Evolutionary conservation across 441 rosid species (phyloP).

Genomic region (Populus trichocarpa): DNA sequence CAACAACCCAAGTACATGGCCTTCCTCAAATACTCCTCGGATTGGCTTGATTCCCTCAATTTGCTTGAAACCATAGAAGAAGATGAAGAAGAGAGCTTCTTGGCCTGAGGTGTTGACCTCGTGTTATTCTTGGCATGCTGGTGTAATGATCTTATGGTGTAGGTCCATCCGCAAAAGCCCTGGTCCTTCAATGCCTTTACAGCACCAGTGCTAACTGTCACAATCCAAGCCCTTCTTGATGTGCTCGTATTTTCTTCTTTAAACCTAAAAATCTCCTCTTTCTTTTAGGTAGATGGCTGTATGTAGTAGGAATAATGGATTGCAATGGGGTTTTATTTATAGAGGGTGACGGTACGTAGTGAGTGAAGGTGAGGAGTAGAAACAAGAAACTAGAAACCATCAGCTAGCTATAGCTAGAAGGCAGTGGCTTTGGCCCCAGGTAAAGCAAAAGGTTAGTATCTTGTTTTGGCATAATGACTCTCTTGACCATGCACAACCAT

Average conservation of each 20-base stretch:
- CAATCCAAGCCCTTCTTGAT: conserved; percentile 20
- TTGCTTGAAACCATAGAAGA: background rate
- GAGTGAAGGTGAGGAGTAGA: background rate
- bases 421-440: background rate
- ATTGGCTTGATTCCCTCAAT: background rate
- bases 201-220: conserved; percentile 27
- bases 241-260: conserved; percentile 1
- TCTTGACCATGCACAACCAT: background rate
- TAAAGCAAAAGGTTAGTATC: background rate
- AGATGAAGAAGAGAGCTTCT: background rate
- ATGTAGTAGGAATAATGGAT: background rate
- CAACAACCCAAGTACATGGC: background rate
- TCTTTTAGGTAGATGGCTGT: background rate
- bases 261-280: background rate
- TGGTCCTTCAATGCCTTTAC: conserved; percentile 33
- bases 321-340: background rate
- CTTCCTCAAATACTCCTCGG: background rate
- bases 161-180: conserved; percentile 28
- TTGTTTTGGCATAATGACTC: background rate
- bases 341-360: background rate
- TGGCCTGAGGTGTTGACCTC: background rate
- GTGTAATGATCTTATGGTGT: conserved; percentile 15
- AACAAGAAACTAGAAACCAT: background rate
- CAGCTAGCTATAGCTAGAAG: background rate
- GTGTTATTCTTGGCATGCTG: conserved; percentile 11